Conservation (phyloP, 352 stramenopile species). For the Phytophthora megakarya region DNA sequence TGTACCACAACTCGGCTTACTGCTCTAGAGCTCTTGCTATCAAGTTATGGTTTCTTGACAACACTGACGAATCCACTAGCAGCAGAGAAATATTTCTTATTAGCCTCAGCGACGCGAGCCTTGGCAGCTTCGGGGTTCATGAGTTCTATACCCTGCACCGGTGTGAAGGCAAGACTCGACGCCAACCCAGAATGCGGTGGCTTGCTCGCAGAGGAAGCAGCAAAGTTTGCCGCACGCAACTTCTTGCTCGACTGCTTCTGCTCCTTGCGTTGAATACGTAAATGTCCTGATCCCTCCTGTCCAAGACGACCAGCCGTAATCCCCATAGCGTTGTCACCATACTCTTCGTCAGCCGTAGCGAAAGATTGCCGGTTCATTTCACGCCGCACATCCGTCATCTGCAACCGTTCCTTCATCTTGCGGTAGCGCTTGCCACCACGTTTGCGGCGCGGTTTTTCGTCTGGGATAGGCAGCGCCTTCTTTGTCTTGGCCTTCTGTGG, state of each 20-base stretch:
- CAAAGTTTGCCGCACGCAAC: conserved; percentile 90
- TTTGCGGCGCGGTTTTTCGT: conserved; percentile 96
- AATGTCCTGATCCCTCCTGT: conserved; percentile 85
- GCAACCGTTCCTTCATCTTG: conserved; percentile 97
- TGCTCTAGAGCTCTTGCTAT: conserved; percentile 25
- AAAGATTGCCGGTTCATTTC: conserved; percentile 97
- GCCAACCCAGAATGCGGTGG: conserved; percentile 88
- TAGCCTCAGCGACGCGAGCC: conserved; percentile 91
- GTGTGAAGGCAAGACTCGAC: conserved; percentile 97
- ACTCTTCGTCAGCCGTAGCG: conserved; percentile 93
- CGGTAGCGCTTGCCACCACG: conserved; percentile 93
- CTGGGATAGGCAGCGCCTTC: conserved; percentile 96
- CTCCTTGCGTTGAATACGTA: conserved; percentile 91
- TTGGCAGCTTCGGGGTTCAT: conserved; percentile 97
- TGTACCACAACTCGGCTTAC: conserved; percentile 6
- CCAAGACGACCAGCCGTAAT: conserved; percentile 93
- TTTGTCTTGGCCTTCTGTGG: conserved; percentile 96
- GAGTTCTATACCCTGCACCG: conserved; percentile 96
- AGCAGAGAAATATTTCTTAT: conserved; percentile 98
- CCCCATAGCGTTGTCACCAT: conserved; percentile 99
- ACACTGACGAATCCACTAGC: conserved; percentile 96
- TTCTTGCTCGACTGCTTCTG: conserved; percentile 93
- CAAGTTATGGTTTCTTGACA: conserved; percentile 70
- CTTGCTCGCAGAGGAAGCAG: conserved; percentile 47
- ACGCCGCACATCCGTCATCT: conserved; percentile 97